Percentiles rank a stretch among this genome's conserved stretches.
Conservation (phyloP, 768 basidiomycete species). For the Mycena amicta region DNA sequence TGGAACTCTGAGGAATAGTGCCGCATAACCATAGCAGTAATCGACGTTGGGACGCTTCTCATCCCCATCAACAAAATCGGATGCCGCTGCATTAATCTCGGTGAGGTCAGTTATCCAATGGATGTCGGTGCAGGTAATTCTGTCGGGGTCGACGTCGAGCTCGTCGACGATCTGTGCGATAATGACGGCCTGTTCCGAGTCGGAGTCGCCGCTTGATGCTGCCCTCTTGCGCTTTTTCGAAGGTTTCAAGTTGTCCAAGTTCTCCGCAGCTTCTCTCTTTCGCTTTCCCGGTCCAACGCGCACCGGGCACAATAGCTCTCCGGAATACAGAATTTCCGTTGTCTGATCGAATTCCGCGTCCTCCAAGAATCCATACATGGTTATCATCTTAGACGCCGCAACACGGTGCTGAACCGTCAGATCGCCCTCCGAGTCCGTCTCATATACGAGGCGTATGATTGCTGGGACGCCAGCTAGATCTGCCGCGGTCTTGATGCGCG, state of each 20-base stretch:
- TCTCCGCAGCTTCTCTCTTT: background rate
- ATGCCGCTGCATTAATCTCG: background rate
- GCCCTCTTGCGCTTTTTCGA: too few relatives aligned
- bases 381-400: background rate
- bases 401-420: background rate
- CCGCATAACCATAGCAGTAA: background rate
- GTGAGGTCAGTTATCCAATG: background rate
- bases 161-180: too few relatives aligned
- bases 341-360: background rate
- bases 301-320: background rate
- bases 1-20: too few relatives aligned
- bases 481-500: background rate
- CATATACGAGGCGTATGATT: background rate
- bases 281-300: background rate
- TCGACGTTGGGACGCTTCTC: background rate
- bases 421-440: background rate
- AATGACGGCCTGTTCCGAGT: too few relatives aligned
- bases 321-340: background rate
- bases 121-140: background rate
- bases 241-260: too few relatives aligned
- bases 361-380: background rate
- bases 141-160: background rate
- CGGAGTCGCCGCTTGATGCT: too few relatives aligned
- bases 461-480: background rate
- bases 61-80: background rate